Percentiles rank a stretch among this genome's conserved stretches.
Conservation (phyloP, 352 stramenopile genomes). For the Pythium pectinolyticum region DNA sequence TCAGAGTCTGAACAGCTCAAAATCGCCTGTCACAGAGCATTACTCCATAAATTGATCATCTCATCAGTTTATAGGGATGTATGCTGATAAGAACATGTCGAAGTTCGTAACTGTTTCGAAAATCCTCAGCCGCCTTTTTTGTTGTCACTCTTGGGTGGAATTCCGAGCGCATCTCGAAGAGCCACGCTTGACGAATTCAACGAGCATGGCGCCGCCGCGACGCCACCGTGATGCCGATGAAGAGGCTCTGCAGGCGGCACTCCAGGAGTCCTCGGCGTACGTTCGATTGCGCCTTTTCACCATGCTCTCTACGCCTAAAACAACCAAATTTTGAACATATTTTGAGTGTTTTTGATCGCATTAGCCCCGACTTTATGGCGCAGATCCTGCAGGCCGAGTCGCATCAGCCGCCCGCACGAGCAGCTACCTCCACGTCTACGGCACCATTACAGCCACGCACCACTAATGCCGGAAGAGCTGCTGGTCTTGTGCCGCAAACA, state of each 20-base stretch:
- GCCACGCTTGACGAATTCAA: conserved; percentile 7
- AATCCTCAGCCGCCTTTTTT: not conserved
- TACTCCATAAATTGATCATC: too few species aligned
- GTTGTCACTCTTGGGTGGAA: not conserved
- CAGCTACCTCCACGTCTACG: not conserved
- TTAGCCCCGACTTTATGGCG: conserved; percentile 63
- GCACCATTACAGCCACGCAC: conserved; percentile 1
- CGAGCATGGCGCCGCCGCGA: conserved; percentile 17
- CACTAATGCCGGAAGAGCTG: not conserved
- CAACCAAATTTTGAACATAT: not conserved
- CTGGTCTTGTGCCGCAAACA: conserved; percentile 12
- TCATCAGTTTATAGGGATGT: too few species aligned
- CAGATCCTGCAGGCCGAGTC: conserved; percentile 71
- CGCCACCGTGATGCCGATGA: conserved; percentile 59
- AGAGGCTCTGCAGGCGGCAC: conserved; percentile 63
- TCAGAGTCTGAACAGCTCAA: too few species aligned
- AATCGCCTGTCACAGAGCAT: too few species aligned
- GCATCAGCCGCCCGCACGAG: conserved; percentile 7
- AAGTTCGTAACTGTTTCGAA: not conserved
- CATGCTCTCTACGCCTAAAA: not conserved
- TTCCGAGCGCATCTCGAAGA: conserved; percentile 21
- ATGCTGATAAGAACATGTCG: not conserved
- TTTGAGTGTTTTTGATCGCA: not conserved
- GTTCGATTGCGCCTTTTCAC: conserved; percentile 2
- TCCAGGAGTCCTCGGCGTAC: conserved; percentile 65